phyloP scores from a whole-genome alignment of 352 stramenopile species.

The Aphanomyces stellatus region DNA sequence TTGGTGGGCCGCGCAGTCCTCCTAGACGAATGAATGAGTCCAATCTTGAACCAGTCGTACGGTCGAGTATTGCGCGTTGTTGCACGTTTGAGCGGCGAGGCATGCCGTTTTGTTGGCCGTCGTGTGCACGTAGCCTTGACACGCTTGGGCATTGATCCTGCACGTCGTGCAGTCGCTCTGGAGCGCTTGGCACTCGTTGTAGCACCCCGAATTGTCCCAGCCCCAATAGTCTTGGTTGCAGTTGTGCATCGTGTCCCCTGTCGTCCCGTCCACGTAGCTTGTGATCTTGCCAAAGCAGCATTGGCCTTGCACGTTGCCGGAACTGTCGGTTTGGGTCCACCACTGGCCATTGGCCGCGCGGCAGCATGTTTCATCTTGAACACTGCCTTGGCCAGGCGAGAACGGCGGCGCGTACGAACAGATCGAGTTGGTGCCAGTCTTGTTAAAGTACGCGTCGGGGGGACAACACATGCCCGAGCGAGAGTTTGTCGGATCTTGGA shows the following conservation, averaged over 20 bases:
- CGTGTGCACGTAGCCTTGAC: not conserved
- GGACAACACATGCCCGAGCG: not conserved
- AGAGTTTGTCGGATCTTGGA: not conserved
- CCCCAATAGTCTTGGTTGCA: not conserved
- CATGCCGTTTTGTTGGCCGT: conserved; percentile 7
- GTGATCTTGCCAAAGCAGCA: conserved; percentile 17
- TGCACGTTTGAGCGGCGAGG: not conserved
- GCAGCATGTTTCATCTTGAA: conserved; percentile 4
- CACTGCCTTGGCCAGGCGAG: not conserved
- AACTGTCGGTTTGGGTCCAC: not conserved
- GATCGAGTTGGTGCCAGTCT: not conserved
- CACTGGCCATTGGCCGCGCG: not conserved
- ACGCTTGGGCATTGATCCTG: not conserved
- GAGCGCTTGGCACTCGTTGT: not conserved
- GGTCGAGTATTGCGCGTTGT: not conserved
- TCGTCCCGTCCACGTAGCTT: not conserved
- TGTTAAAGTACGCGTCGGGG: conserved; percentile 9
- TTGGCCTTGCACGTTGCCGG: not conserved
- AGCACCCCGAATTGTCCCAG: not conserved
- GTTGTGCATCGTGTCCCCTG: not conserved
- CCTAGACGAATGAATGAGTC: not conserved
- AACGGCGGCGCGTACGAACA: conserved; percentile 6
- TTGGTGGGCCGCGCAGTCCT: not conserved
- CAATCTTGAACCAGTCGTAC: not conserved
- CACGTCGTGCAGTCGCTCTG: not conserved